phyloP scores from a whole-genome alignment of 202 grass and related monocot species.

The Setaria viridis region DNA sequence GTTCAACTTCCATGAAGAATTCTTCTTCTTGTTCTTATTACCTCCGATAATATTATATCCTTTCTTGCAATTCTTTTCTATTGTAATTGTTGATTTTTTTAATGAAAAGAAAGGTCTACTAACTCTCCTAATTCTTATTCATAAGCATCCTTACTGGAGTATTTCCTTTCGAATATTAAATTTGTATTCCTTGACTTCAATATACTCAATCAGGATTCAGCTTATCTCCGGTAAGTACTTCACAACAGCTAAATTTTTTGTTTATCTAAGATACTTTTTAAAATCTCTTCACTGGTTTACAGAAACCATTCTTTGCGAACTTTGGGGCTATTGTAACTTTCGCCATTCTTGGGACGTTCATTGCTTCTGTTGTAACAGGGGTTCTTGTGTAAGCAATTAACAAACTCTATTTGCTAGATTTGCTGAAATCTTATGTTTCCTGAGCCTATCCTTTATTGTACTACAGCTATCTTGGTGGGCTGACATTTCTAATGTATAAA shows the following conservation, averaged over 20 bases:
- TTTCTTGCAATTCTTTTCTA: constrained; percentile 42
- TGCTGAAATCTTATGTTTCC: constrained; percentile 27
- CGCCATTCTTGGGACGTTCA: constrained; percentile 93
- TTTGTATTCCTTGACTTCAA: constrained; percentile 72
- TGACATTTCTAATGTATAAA: constrained; percentile 98
- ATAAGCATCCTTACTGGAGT: constrained; percentile 25
- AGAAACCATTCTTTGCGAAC: constrained; percentile 99
- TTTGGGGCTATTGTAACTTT: constrained; percentile 99
- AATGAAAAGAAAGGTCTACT: constrained; percentile 26
- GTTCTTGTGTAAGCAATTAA: constrained; percentile 96
- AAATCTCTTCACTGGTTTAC: constrained; percentile 30
- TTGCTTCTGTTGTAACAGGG: constrained; percentile 92
- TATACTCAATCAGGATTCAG: constrained; percentile 99
- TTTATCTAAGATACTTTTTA: constrained; percentile 33
- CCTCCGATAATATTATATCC: constrained; percentile 99
- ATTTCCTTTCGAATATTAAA: constrained; percentile 19
- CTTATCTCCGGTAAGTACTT: constrained; percentile 88
- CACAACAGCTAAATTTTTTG: constrained; percentile 22
- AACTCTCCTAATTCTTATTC: constrained; percentile 29
- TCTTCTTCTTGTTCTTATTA: constrained; percentile 98
- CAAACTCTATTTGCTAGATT: constrained; percentile 28
- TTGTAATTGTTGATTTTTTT: background rate
- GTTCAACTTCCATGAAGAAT: constrained; percentile 99
- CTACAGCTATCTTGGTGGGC: constrained; percentile 90
- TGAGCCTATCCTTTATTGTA: constrained; percentile 31